Base-by-base conservation (phyloP, 768 basidiomycete species). In the Suillus clintonianus region DNA sequence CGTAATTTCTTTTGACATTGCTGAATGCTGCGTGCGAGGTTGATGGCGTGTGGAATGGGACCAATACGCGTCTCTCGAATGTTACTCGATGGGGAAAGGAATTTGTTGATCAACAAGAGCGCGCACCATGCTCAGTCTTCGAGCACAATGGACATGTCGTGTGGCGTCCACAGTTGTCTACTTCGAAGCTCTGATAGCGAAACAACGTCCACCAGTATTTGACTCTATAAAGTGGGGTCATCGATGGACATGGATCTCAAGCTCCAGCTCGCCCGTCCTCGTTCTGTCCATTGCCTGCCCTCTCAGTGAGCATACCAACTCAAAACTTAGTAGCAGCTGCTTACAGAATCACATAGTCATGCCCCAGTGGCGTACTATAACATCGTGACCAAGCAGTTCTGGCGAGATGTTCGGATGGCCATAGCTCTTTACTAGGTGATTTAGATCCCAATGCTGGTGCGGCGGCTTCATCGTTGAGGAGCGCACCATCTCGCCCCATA, bases 381-480 rank as follows among this genome's bases (percentile, higher is more conserved):
- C 4, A 64, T 76, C 66, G 74, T 70, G 17, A 62, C 72, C 54
- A 64, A 55, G 55, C 74, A 76, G 37, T 76, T 74, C 63, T 75
- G 70, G 70, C 75, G 67, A 32, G 60, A 30, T 30, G 65, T 62
- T 37, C 11, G 64, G 66, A 1, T 62, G 62, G 0, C 67, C 68
- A 30, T 48, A 32, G 7, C 68, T 66, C 66, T 71, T 3, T 71
- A 74, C 62, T 75, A 74, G 73, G 72, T 70, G 45, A 66, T 75
- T 59, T 74, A 74, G 17, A 58, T 76, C 22, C 71, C 67, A 66
- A n/a, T n/a, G n/a, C n/a, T n/a, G n/a, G n/a, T n/a, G 74, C 1
- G 74, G 74, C 2, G 60, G 64, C 15, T 67, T 68, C 13, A 65
- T 67, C 41, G 63, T 77, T 4, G 74, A 42, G 69, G 65, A 65